Percentiles rank a stretch among this genome's conserved stretches.
These are phyloP conservation scores for Apophysomyces ossiformis DNA, from an alignment of 371 early-diverging fungal genomes.

Conservation along the genomic window DNA sequence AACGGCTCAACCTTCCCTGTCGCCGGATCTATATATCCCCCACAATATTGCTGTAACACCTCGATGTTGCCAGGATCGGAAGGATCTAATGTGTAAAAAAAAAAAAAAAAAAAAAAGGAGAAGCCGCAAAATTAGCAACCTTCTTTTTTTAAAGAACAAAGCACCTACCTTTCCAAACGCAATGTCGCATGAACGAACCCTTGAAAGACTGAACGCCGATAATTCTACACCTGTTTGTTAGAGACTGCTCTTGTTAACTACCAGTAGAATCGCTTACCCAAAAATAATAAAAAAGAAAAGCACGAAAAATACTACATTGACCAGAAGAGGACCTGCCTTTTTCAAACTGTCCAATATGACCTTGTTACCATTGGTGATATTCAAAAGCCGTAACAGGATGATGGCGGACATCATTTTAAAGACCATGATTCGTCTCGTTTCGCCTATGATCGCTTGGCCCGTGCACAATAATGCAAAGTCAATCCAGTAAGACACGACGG, in stretches of 20 bases:
- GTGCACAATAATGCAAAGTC: slow-evolving; percentile 51
- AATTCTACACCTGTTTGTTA: slow-evolving; percentile 39
- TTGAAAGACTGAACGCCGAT: slow-evolving; percentile 71
- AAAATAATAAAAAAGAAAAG: slow-evolving; percentile 69
- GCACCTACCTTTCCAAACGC: slow-evolving; percentile 57
- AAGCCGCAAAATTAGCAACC: too few species aligned
- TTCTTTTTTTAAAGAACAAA: too few species aligned
- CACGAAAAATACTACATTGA: slow-evolving; percentile 64
- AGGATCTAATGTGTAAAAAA: slow-evolving; percentile 34
- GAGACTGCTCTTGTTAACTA: not conserved
- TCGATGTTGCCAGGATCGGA: slow-evolving; percentile 27
- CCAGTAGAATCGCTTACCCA: slow-evolving; percentile 43
- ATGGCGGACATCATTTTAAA: slow-evolving; percentile 64
- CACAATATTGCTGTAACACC: slow-evolving; percentile 54
- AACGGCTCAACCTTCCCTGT: slow-evolving; percentile 30
- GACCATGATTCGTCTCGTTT: slow-evolving; percentile 49
- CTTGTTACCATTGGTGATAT: slow-evolving; percentile 63
- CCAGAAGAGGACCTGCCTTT: slow-evolving; percentile 64
- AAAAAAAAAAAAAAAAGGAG: too few species aligned
- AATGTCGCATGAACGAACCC: slow-evolving; percentile 65
- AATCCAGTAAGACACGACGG: slow-evolving; percentile 65
- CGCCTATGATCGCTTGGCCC: slow-evolving; percentile 38
- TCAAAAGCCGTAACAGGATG: slow-evolving; percentile 60
- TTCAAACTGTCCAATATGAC: slow-evolving; percentile 69
- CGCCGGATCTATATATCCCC: slow-evolving; percentile 37